Conservation (phyloP, 2,329 filamentous ascomycete genomes). For the Aspergillus thermomutatus region DNA sequence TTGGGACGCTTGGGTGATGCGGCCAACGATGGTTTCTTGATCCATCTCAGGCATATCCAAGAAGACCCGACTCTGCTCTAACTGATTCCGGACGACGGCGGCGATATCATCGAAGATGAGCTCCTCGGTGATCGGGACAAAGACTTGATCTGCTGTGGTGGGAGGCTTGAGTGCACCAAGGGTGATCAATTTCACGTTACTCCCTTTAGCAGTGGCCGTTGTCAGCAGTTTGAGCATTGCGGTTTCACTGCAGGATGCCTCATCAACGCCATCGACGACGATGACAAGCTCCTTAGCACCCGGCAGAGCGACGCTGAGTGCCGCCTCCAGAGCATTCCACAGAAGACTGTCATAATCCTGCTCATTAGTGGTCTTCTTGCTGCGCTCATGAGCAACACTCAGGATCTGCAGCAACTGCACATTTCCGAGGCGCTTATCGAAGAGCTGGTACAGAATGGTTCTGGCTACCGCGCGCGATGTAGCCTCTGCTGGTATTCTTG, state of each 20-base stretch:
- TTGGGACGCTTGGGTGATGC: slow-evolving; percentile 31
- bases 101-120: slow-evolving; percentile 38
- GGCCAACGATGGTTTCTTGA: slow-evolving; percentile 31
- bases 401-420: slow-evolving; percentile 37
- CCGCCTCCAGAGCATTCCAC: slow-evolving; percentile 32
- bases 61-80: slow-evolving; percentile 25
- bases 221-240: slow-evolving; percentile 27
- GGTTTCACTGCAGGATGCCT: slow-evolving; percentile 29
- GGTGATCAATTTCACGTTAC: slow-evolving; percentile 29
- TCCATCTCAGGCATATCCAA: slow-evolving; percentile 26
- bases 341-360: slow-evolving; percentile 35
- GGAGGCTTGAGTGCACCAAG: slow-evolving; percentile 25
- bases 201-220: slow-evolving; percentile 18
- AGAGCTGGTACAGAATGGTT: slow-evolving; percentile 36
- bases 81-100: slow-evolving; percentile 28
- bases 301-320: slow-evolving; percentile 24
- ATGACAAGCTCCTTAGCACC: slow-evolving; percentile 36
- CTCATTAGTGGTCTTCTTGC: slow-evolving; percentile 18
- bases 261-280: slow-evolving; percentile 40
- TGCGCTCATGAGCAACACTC: slow-evolving; percentile 27
- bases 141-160: slow-evolving; percentile 8
- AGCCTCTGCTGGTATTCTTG: slow-evolving; percentile 30
- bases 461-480: slow-evolving; percentile 33
- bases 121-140: slow-evolving; percentile 28
- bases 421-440: slow-evolving; percentile 40